These are phyloP conservation scores for Neodidymelliopsis sp. DNA, from an alignment of 2,329 filamentous ascomycete species.

Conservation along the genomic window DNA sequence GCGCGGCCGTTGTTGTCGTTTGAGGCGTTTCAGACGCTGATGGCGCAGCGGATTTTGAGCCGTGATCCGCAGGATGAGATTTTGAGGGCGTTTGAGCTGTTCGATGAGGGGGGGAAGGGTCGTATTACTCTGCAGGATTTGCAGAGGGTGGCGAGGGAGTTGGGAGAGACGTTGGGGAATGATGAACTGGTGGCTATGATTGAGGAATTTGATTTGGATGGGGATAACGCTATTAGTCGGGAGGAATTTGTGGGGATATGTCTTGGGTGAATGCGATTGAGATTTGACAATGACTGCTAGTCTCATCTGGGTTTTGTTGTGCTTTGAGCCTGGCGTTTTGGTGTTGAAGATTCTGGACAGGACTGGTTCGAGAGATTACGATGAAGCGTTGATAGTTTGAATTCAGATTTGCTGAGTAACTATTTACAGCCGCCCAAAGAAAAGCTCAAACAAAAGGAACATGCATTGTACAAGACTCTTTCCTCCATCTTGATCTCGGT, in stretches of 20 bases:
- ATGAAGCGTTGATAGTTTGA: conserved; percentile 21
- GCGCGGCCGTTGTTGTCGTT: conserved; percentile 74
- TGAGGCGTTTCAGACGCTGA: conserved; percentile 73
- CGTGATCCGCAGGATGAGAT: conserved; percentile 93
- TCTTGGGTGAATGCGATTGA: conserved; percentile 55
- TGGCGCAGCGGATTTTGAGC: conserved; percentile 79
- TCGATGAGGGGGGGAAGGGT: conserved; percentile 91
- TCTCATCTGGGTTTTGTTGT: too few species aligned
- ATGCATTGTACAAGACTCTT: conserved; percentile 41
- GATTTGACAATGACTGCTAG: too few species aligned
- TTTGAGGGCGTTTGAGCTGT: conserved; percentile 86
- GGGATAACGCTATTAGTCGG: conserved; percentile 76
- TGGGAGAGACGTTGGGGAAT: conserved; percentile 92
- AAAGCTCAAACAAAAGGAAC: conserved; percentile 38
- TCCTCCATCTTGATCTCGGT: conserved; percentile 12
- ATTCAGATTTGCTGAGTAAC: conserved; percentile 39
- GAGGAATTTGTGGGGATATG: conserved; percentile 74
- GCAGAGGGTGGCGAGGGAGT: conserved; percentile 83
- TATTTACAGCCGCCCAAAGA: conserved; percentile 45
- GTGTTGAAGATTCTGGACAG: not conserved
- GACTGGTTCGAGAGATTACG: too few species aligned
- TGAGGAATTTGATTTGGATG: conserved; percentile 95
- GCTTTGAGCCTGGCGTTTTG: conserved; percentile 9
- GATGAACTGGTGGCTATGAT: conserved; percentile 96
- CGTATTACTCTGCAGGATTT: conserved; percentile 90